A percentile compares a stretch with the other conserved stretches of the same genome.
Evolutionary conservation across 805 yeast genomes (phyloP).

Genomic region (Barnettozyma vustinii): DNA sequence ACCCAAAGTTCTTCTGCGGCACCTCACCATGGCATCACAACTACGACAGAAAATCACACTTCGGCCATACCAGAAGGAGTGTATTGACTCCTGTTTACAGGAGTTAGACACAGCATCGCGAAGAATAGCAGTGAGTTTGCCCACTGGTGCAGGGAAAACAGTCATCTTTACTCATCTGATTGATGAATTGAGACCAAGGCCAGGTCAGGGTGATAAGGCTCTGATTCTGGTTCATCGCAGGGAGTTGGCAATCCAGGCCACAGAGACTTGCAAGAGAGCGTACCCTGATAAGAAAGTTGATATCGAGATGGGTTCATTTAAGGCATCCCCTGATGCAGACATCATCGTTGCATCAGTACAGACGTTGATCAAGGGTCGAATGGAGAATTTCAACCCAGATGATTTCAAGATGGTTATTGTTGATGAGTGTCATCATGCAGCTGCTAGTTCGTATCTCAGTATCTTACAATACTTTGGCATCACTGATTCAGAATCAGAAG

Average conservation of each 20-base stretch:
- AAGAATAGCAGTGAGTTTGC: constrained; percentile 76
- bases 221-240: constrained; percentile 75
- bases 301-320: constrained; percentile 61
- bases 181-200: constrained; percentile 33
- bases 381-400: constrained; percentile 47
- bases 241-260: constrained; percentile 74
- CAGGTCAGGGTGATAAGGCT: constrained; percentile 29
- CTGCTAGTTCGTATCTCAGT: constrained; percentile 58
- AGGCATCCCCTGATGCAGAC: constrained; percentile 43
- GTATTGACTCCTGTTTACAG: constrained; percentile 49
- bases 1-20: not conserved
- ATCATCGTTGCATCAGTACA: constrained; percentile 77
- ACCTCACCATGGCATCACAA: not conserved
- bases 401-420: constrained; percentile 70
- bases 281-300: constrained; percentile 51
- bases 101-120: constrained; percentile 41
- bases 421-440: constrained; percentile 93
- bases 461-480: constrained; percentile 50
- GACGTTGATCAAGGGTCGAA: constrained; percentile 47
- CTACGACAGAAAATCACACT: constrained; percentile 14
- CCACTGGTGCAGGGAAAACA: constrained; percentile 96
- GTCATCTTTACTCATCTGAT: constrained; percentile 64
- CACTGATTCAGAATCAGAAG: constrained; percentile 19
- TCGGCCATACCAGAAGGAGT: constrained; percentile 64
- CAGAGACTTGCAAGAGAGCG: constrained; percentile 36